Evolutionary conservation across 2,329 filamentous ascomycete species (phyloP), one percentile per base, ranked within the genome.

Genomic region (Botrytis tulipae): DNA sequence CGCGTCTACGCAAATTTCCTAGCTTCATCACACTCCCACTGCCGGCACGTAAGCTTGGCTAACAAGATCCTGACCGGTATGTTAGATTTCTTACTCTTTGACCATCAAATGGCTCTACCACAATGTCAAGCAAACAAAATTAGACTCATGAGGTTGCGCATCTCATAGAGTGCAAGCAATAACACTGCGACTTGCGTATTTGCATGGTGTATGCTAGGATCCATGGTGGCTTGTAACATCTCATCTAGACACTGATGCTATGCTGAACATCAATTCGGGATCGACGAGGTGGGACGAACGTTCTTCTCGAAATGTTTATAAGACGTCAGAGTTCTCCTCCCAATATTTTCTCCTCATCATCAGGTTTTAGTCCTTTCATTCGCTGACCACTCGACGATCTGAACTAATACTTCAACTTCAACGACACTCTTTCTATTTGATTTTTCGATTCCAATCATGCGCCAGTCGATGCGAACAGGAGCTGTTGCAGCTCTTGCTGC

Each of bases 401-500:
- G 10, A 63, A 44, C 61, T 44, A 20, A 63, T 63, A 51, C 4
- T 51, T 51, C 48, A 51, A 42, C 25, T 63, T 42, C 25, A 44
- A 63, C 14, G 37, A 44, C 61, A 29, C 6, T 63, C 40, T 44
- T 63, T 44, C 14, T 25, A 51, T n/a, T 44, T 29, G 8, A 42
- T 29, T 32, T 63, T 42, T 63, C 40, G 6, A 44, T 44, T 22
- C 2, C 25, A 63, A 44, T 40, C 44, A 63, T 63, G 61, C 61
- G 61, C 12, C 61, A 63, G 22, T 63, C 37, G 40, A 63, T 63
- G 61, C 40, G 61, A 20, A 29, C 61, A 10, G 40, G 61, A 63
- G 61, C 61, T 20, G 16, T 63, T 44, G 61, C 72, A 84, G 54
- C 44, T 68, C 40, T 70, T 59, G 67, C 51, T 44, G 70, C 70